These are phyloP conservation scores for Argentina anserina DNA, from an alignment of 306 rosid species.

Conservation along the genomic window DNA sequence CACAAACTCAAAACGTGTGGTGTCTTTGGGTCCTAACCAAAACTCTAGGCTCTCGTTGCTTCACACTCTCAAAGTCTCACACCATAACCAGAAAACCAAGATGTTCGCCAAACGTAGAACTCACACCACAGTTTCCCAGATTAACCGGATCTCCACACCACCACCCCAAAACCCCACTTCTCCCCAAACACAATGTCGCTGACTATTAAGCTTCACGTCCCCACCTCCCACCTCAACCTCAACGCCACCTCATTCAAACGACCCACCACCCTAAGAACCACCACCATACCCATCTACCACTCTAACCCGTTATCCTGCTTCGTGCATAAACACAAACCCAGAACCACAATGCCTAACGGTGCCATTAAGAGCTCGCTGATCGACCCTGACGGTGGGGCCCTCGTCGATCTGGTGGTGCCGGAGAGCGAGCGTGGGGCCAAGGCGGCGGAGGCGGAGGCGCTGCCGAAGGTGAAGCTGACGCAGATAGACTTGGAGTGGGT, in stretches of 20 bases:
- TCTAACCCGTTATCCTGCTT: conserved; percentile 33
- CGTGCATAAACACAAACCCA: conserved; percentile 12
- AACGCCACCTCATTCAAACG: conserved; percentile 21
- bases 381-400: conserved; percentile 79
- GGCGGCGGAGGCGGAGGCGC: conserved; percentile 45
- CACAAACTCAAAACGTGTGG: conserved; percentile 40
- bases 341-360: conserved; percentile 45
- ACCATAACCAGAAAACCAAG: conserved; percentile 13
- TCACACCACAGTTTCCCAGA: conserved; percentile 24
- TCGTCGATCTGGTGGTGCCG: conserved; percentile 77
- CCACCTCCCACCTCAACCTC: conserved; percentile 31
- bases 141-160: conserved; percentile 26
- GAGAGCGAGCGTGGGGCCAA: conserved; percentile 44
- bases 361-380: conserved; percentile 71
- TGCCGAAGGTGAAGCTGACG: conserved; percentile 57
- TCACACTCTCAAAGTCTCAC: background rate
- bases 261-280: conserved; percentile 27
- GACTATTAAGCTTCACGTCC: conserved; percentile 46
- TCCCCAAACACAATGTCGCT: conserved; percentile 51
- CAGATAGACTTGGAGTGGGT: conserved; percentile 91
- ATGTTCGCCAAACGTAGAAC: conserved; percentile 41
- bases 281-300: conserved; percentile 47
- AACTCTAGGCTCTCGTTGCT: background rate
- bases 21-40: background rate
- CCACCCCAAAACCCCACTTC: background rate